phyloP scores from a whole-genome alignment of 2,329 filamentous ascomycete genomes.

The Alternaria novae-zelandiae region DNA sequence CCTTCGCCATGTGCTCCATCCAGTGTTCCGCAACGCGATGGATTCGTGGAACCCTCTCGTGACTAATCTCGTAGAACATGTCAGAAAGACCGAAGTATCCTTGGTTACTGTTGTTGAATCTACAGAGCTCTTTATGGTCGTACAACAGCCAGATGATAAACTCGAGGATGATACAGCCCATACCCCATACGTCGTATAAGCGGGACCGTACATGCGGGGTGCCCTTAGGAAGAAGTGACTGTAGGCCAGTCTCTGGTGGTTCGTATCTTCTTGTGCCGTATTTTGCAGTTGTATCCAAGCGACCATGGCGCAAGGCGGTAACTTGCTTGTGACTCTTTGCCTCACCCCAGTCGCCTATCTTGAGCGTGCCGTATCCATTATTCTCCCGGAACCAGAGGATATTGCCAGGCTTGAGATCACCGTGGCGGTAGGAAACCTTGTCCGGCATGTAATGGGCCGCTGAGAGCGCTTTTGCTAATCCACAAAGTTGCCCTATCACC shows the following conservation, averaged over 20 bases:
- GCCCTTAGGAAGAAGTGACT: neutral
- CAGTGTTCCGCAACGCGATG: neutral
- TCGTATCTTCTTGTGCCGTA: slow-evolving; percentile 23
- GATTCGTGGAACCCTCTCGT: neutral
- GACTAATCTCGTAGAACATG: neutral
- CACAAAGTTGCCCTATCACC: slow-evolving; percentile 15
- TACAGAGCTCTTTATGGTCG: slow-evolving; percentile 1
- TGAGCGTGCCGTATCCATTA: slow-evolving; percentile 11
- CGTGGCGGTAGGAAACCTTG: slow-evolving; percentile 26
- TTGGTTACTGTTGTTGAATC: slow-evolving; percentile 1
- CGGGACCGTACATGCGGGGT: slow-evolving; percentile 13
- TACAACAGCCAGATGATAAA: slow-evolving; percentile 30
- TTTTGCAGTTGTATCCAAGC: slow-evolving; percentile 7
- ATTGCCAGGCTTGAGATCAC: slow-evolving; percentile 49
- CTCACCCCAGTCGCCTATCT: slow-evolving; percentile 27
- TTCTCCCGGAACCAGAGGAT: slow-evolving; percentile 38
- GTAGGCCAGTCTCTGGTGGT: slow-evolving; percentile 7
- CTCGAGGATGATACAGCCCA: slow-evolving; percentile 33
- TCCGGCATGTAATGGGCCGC: slow-evolving; percentile 12
- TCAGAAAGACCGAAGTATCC: neutral
- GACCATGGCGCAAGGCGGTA: too few relatives aligned
- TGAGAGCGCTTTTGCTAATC: slow-evolving; percentile 27
- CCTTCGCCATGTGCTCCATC: slow-evolving; percentile 9
- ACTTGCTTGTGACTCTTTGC: too few relatives aligned
- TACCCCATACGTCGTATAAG: slow-evolving; percentile 30